Evolutionary conservation across 345 rosid species (phyloP), one percentile per base, ranked within the genome.

Genomic region (Lepidium didymum): DNA sequence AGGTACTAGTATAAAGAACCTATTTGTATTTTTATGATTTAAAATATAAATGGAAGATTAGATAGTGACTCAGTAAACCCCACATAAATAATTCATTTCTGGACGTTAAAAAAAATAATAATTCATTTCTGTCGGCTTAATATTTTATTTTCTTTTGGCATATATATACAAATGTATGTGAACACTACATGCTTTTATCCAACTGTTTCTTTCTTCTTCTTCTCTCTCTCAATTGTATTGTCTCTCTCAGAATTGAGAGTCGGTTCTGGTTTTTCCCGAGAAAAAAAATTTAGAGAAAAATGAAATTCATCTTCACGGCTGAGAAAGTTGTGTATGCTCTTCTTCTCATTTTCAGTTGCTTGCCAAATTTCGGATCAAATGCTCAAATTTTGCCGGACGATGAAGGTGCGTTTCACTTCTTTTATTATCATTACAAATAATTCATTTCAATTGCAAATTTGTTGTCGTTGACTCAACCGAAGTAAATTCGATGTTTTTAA

Each of bases 341-440:
- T 69, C 53, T 76, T 64, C 53, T 79, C 56, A 25, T 77, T 29
- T 53, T 78, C 65, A 69, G 55, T 14, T 79, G 74, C 65, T 74
- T 54, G 15, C 47, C 19, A 5, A 57, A 51, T 18, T 66, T 78
- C 10, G 77, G 82, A 62, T 78, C 79, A 52, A 67, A 62, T 44
- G 87, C 85, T 77, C 85, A 74, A 62, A 75, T 64, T 40, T 64
- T 86, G 61, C 85, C 88, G 4, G 68, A 27, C 4, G 82, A 80
- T 34, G 91, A 86, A 84, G 91, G 91, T 84, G 54, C 27, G 8
- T 18, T 10, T 58, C 59, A 14, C 27, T 44, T 45, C 12, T 47
- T 35, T 9, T 10, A 27, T 51, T 53, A 1, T 31, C 40, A 33
- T 31, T 14, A 8, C 40, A 33, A 33, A 54, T 51, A 25, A 10